Conservation (phyloP, 2,329 filamentous ascomycete genomes). For the Fusarium sp. region DNA sequence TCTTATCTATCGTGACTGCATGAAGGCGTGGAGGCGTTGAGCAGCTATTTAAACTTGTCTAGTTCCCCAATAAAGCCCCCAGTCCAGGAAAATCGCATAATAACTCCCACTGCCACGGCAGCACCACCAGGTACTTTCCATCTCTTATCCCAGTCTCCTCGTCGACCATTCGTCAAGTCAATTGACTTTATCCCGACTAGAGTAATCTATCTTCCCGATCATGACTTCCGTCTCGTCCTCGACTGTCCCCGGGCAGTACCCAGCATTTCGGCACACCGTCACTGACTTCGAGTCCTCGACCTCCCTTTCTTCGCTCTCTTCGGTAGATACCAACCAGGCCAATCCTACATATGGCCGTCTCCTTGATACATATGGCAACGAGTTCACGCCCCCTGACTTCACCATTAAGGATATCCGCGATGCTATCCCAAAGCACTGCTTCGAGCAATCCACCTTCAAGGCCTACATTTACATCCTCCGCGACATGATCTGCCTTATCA, state of each 20-base stretch:
- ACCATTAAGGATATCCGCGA: conserved; percentile 98
- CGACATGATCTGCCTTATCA: conserved; percentile 76
- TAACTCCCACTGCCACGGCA: no score
- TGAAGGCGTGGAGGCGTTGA: no score
- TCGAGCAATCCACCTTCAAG: conserved; percentile 80
- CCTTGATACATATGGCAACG: conserved; percentile 91
- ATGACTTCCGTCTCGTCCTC: conserved; percentile 61
- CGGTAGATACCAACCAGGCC: conserved; percentile 58
- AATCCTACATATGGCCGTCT: conserved; percentile 67
- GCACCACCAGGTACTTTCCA: no score
- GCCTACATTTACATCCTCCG: conserved; percentile 86
- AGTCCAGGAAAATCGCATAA: no score
- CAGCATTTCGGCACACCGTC: conserved; percentile 59
- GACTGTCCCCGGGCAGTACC: conserved; percentile 52
- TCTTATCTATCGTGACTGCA: no score
- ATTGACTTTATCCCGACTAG: no score
- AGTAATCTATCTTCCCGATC: neutral
- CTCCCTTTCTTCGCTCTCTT: conserved; percentile 93
- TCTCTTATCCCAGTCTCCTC: no score
- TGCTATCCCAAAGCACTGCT: conserved; percentile 98
- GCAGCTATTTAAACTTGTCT: no score
- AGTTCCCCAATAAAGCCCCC: no score
- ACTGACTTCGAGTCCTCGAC: conserved; percentile 68
- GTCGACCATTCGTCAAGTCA: no score
- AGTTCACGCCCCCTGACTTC: conserved; percentile 92